Conservation (phyloP, 768 basidiomycete genomes). For the Amanita brunnescens region DNA sequence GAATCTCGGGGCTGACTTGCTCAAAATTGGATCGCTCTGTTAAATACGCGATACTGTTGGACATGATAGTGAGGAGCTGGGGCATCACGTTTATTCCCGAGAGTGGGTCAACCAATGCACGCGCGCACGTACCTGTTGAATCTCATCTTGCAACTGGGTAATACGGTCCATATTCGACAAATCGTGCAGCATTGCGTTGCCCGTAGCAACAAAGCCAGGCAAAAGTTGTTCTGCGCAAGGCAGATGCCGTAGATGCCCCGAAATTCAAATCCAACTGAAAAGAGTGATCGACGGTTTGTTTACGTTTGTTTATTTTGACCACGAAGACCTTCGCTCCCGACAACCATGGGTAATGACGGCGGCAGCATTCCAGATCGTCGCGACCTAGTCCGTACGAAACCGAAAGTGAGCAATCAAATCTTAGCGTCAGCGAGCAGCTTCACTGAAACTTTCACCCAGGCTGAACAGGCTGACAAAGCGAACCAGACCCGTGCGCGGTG, state of each 20-base stretch:
- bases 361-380: conserved; percentile 82
- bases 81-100: background rate
- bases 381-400: conserved; percentile 65
- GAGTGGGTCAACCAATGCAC: background rate
- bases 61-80: conserved; percentile 85
- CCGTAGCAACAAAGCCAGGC: conserved; percentile 6
- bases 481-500: conserved; percentile 83
- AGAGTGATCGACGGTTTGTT: background rate
- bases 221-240: background rate
- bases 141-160: conserved; percentile 91
- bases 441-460: conserved; percentile 29
- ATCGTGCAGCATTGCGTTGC: conserved; percentile 87
- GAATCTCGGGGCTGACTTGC: conserved; percentile 70
- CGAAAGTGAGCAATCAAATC: conserved; percentile 48
- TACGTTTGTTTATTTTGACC: conserved; percentile 14
- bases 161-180: conserved; percentile 93
- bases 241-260: too few species aligned
- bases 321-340: background rate
- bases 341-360: conserved; percentile 77
- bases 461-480: conserved; percentile 84
- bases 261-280: too few species aligned
- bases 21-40: conserved; percentile 67
- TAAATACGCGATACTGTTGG: conserved; percentile 72
- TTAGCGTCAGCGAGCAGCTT: too few species aligned
- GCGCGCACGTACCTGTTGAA: conserved; percentile 56